Base-by-base conservation (phyloP, 139 green algal species). In the Eudorina sp. region DNA sequence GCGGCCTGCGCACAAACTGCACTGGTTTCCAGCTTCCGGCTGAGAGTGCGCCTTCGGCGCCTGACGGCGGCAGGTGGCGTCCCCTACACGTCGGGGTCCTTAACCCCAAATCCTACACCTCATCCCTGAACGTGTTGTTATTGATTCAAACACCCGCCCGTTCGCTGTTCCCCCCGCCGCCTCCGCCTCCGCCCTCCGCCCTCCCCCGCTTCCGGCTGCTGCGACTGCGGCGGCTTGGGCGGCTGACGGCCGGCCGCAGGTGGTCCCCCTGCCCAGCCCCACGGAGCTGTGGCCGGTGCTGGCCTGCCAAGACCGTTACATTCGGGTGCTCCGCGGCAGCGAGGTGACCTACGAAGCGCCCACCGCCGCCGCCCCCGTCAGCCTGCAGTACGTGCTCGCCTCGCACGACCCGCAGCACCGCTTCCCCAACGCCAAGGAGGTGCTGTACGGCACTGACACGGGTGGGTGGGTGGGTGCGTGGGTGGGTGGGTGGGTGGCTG, bases 381-480 rank as follows among this genome's bases (percentile, higher is more conserved):
- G 85, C 43, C 41, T 96, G 21, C 62, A 84, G 70, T 92, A 85
- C 62, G 86, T 92, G 27, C 23, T 60, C 14, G 93, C 93, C 43
- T 92, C 88, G 4, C 93, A 96, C 62, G 92, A 95, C 81, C 58
- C 90, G 38, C 84, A 75, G 18, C 58, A 82, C 53, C 76, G 84
- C 4, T 93, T 87, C 76, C 78, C 87, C 21, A 73, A 89, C 4
- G 86, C 84, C 29, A 92, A 92, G 81, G 93, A 97, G 90, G 58
- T 97, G 81, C 92, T 97, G 78, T 97, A 96, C 82, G 92, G 94
- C 88, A 96, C 94, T 19, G 90, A 94, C 40, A 81, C 43, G 34
- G 90, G 90, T 93, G 81, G 9, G 75, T 27, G 7, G 64, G 36
- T 48, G 68, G 13, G 68, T 16, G 3, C 29, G 36, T 16, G 11